Conservation (phyloP, 805 yeast genomes). For the Kluyveromyces siamensis region DNA sequence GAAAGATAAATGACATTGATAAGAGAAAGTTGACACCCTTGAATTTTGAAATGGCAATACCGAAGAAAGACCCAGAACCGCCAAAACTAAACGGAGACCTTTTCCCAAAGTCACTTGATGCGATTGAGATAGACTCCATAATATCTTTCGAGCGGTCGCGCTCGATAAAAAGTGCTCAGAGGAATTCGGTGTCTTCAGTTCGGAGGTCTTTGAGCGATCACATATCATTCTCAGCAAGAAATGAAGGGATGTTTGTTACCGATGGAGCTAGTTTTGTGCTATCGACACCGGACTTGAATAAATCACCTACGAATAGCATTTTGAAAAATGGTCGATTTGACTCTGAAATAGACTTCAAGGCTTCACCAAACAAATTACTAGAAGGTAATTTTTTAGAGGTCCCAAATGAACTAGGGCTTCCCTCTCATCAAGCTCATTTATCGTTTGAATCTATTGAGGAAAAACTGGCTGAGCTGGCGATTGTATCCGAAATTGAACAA, state of each 20-base stretch:
- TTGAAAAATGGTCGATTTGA: slow-evolving; percentile 27
- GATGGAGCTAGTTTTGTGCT: slow-evolving; percentile 22
- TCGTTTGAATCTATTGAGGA: slow-evolving; percentile 23
- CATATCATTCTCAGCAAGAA: slow-evolving; percentile 32
- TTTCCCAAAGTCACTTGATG: slow-evolving; percentile 61
- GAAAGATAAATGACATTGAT: slow-evolving; percentile 3
- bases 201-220: slow-evolving; percentile 26
- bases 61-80: slow-evolving; percentile 7
- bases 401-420: not conserved
- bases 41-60: slow-evolving; percentile 13
- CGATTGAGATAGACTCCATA: slow-evolving; percentile 65
- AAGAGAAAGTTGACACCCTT: slow-evolving; percentile 24
- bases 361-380: not conserved
- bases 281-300: slow-evolving; percentile 29
- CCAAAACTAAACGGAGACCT: slow-evolving; percentile 46
- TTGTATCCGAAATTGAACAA: slow-evolving; percentile 13
- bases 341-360: slow-evolving; percentile 3
- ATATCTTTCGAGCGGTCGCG: slow-evolving; percentile 61
- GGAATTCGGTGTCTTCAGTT: slow-evolving; percentile 26
- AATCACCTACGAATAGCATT: slow-evolving; percentile 32
- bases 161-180: slow-evolving; percentile 41
- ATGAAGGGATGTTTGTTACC: slow-evolving; percentile 42
- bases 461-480: slow-evolving; percentile 16
- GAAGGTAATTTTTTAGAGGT: not conserved
- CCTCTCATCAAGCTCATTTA: slow-evolving; percentile 7